Evolutionary conservation across 2,329 filamentous ascomycete species (phyloP).

Genomic region (Coniella lustricola): DNA sequence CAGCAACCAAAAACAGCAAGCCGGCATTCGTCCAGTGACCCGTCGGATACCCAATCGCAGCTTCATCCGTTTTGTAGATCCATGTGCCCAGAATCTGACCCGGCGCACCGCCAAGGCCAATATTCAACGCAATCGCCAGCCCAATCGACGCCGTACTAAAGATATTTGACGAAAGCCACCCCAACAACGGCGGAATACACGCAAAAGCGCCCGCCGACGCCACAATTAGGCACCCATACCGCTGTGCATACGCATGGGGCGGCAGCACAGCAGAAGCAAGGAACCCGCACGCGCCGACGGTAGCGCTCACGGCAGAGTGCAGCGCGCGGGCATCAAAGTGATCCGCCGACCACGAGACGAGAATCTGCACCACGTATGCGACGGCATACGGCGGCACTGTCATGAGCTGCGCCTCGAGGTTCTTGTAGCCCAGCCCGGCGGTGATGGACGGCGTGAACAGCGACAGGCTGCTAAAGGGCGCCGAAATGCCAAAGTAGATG

Average conservation of each 20-base stretch:
- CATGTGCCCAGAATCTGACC: slow-evolving; percentile 68
- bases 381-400: slow-evolving; percentile 62
- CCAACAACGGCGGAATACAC: slow-evolving; percentile 61
- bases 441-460: slow-evolving; percentile 55
- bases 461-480: slow-evolving; percentile 29
- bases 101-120: slow-evolving; percentile 57
- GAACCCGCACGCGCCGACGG: slow-evolving; percentile 43
- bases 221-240: slow-evolving; percentile 66
- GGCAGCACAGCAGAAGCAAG: slow-evolving; percentile 58
- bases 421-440: slow-evolving; percentile 26
- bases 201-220: slow-evolving; percentile 60
- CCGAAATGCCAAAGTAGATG: slow-evolving; percentile 26
- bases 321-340: slow-evolving; percentile 47
- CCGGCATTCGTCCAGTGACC: slow-evolving; percentile 63
- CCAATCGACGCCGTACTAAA: slow-evolving; percentile 58
- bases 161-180: slow-evolving; percentile 65
- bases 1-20: slow-evolving; percentile 51
- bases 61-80: slow-evolving; percentile 63
- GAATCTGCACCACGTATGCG: slow-evolving; percentile 33
- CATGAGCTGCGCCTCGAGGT: slow-evolving; percentile 51
- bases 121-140: slow-evolving; percentile 63
- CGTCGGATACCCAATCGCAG: slow-evolving; percentile 55
- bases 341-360: slow-evolving; percentile 55
- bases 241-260: slow-evolving; percentile 46
- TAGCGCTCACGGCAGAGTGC: slow-evolving; percentile 35